These are phyloP conservation scores for Cudoniella acicularis DNA, from an alignment of 495 filamentous ascomycete genomes.

Conservation along the genomic window DNA sequence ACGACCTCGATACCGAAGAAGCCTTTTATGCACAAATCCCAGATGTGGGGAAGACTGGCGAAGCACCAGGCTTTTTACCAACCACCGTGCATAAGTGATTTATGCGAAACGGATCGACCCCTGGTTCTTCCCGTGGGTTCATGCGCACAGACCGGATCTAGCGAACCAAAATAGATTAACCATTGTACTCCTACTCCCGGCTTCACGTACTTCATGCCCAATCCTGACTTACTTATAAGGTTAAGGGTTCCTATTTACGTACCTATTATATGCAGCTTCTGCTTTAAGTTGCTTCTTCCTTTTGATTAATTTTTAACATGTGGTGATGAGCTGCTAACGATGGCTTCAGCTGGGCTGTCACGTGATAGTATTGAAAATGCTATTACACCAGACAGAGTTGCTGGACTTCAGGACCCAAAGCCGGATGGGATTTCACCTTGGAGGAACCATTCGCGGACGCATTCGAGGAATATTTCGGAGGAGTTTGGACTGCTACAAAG, in stretches of 20 bases:
- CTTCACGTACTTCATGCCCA: not conserved
- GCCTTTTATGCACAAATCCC: not conserved
- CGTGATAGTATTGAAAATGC: not conserved
- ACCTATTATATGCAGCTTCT: too few relatives aligned
- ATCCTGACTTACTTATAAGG: not conserved
- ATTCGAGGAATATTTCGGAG: not conserved
- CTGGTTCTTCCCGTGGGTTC: not conserved
- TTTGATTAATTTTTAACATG: too few relatives aligned
- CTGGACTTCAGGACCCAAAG: not conserved
- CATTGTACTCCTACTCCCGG: not conserved
- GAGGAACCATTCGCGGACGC: not conserved
- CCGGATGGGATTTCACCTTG: not conserved
- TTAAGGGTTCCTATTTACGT: not conserved
- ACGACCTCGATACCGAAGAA: not conserved
- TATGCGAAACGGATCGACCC: not conserved
- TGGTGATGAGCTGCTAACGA: not conserved
- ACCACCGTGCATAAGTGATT: not conserved
- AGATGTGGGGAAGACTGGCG: not conserved
- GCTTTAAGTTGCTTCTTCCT: not conserved
- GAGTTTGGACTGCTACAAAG: not conserved
- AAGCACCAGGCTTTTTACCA: not conserved
- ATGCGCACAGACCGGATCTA: not conserved
- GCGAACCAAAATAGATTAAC: not conserved
- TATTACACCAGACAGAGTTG: not conserved
- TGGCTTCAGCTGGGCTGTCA: not conserved